Base-by-base conservation (phyloP, 768 basidiomycete genomes). In the Coprinopsis marcescibilis region DNA sequence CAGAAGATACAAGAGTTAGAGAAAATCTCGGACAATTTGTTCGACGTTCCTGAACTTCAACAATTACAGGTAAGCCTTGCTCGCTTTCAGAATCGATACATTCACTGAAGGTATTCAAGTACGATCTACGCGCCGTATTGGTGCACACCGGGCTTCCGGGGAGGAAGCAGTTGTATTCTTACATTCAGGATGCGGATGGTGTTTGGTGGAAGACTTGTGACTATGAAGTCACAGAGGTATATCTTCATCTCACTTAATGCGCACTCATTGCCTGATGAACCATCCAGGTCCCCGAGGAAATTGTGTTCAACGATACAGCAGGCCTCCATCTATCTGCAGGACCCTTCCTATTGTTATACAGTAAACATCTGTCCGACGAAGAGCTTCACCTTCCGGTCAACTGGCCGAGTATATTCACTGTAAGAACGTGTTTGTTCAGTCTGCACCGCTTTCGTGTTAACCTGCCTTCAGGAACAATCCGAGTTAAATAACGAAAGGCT, bases 121-220 rank as follows among this genome's bases (percentile, higher is more conserved):
- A 90, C 56, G 86, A 89, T 52, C 76, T 92, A 19, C 83, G 86
- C 2, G 82, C 76, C 6, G 88, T 89, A 3, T 70, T 90, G 30
- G 69, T 88, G 37, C 85, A 89, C 53, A 86, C 85, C 10, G 89
- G 89, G 3, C 64, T 88, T 25, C 83, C 80, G 33, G 89, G 89
- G 7, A 70, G 89, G 37, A 86, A 76, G 46, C 84, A 89, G 55
- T 66, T 87, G 7, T 88, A 89, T 59, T 84, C 85, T 4, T 92
- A 89, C 52, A 78, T 88, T 11, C 76, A 81, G 49, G 76, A 81
- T 46, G 61, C 60, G 23, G 72, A 77, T 35, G 81, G 74, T 4
- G 64, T 60, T 2, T 92, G 89, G 89, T 91, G 86, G 85, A 90
- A 86, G 65, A 83, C 80, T 2, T 71, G 84, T 6, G 89, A 89